Percentiles rank a stretch among this genome's conserved stretches.
These are phyloP conservation scores for Ceratobasidium sp. DNA, from an alignment of 1,284 basidiomycete genomes.

Conservation along the genomic window DNA sequence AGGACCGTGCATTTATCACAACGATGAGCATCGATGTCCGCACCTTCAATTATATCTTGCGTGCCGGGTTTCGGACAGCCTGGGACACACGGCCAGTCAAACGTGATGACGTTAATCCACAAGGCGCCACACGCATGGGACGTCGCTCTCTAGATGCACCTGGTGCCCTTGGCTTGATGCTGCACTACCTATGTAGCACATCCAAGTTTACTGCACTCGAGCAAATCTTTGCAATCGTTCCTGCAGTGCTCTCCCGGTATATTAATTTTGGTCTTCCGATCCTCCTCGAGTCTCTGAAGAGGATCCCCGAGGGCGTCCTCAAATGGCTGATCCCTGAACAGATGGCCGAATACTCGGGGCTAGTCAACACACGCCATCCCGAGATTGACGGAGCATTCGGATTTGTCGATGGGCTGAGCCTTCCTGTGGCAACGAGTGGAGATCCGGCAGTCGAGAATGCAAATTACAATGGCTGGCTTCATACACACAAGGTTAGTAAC, in stretches of 20 bases:
- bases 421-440: conserved; percentile 51
- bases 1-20: conserved; percentile 61
- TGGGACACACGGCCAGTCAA: no score
- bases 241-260: conserved; percentile 56
- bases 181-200: conserved; percentile 63
- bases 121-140: no score
- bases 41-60: conserved; percentile 60
- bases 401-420: conserved; percentile 55
- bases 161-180: conserved; percentile 62
- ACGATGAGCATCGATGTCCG: conserved; percentile 64
- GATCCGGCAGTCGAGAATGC: conserved; percentile 64
- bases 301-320: conserved; percentile 58
- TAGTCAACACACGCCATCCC: conserved; percentile 59
- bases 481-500: conserved; percentile 59
- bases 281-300: conserved; percentile 56
- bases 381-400: conserved; percentile 61
- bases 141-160: conserved; percentile 61
- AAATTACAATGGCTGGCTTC: no score
- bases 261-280: conserved; percentile 57
- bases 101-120: no score
- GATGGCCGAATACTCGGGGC: conserved; percentile 54
- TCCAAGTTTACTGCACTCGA: conserved; percentile 60
- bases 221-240: conserved; percentile 59
- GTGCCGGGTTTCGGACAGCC: conserved; percentile 60
- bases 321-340: conserved; percentile 57